Evolutionary conservation across 1,139 yeast species (phyloP).

Genomic region (Pichia sp.): DNA sequence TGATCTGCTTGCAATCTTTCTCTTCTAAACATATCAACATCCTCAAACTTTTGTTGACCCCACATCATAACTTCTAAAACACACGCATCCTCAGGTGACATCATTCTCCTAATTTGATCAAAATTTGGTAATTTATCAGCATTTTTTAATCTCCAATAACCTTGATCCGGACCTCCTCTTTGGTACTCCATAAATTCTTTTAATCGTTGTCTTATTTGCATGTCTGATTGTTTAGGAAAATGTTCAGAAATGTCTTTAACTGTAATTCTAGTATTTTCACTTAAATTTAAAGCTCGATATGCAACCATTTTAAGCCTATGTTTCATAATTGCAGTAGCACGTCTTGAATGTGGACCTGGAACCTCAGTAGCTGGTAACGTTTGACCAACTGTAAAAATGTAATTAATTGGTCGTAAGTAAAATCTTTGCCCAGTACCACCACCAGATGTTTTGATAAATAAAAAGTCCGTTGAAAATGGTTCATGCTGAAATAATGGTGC

Average conservation of each 20-base stretch:
- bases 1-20: conserved; percentile 19
- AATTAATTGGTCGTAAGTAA: conserved; percentile 59
- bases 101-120: conserved; percentile 76
- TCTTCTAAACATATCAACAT: conserved; percentile 26
- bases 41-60: conserved; percentile 58
- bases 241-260: conserved; percentile 87
- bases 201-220: conserved; percentile 92
- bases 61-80: conserved; percentile 88
- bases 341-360: conserved; percentile 97
- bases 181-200: conserved; percentile 99
- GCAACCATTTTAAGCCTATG: conserved; percentile 92
- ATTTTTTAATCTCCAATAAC: conserved; percentile 86
- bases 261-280: conserved; percentile 65
- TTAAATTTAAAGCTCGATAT: conserved; percentile 75
- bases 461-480: conserved; percentile 68
- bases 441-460: conserved; percentile 75
- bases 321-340: conserved; percentile 88
- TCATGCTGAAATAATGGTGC: conserved; percentile 94
- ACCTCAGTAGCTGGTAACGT: conserved; percentile 89
- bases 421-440: conserved; percentile 58
- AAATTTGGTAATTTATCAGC: conserved; percentile 68
- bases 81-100: conserved; percentile 87
- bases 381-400: conserved; percentile 85
- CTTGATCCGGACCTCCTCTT: conserved; percentile 90
- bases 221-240: conserved; percentile 95